Evolutionary conservation across 768 basidiomycete species (phyloP), one percentile per base, ranked within the genome.

Genomic region (Phanerochaete sordida): DNA sequence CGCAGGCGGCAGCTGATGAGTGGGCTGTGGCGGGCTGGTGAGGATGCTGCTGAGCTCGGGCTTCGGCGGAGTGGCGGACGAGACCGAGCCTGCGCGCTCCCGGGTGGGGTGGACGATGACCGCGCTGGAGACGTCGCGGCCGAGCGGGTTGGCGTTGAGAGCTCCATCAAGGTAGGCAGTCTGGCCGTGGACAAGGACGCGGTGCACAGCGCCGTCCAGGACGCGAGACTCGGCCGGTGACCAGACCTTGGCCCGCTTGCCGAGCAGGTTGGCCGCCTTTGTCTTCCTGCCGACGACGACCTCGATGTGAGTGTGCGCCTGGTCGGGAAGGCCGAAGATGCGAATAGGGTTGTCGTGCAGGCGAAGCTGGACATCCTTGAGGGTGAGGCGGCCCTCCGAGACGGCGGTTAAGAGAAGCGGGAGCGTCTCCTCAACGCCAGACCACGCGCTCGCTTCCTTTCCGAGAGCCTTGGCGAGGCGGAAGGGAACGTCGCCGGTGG

Each of bases 261-360:
- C 71, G 71, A 91, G 92, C 45, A 37, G 37, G 77, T 75, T 21
- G 81, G 78, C 58, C 79, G 81, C 43, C 21, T 57, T 66, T 2
- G 61, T 59, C 57, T 67, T 68, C 54, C 97, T 85, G 58, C 92
- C 91, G 27, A 97, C 77, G 63, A 95, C 92, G 47, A 99, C 92
- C 70, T 99, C 97, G 37, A 97, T 91, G 63, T 88, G 89, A 0
- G 95, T 94, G 61, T 93, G 83, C 5, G 82, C 69, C 69, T 93
- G 92, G 63, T 97, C 93, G 0, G 93, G 88, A 13, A 98, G 81
- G 33, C 88, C 88, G 70, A 98, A 97, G 70, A 99, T 98, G 43
- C 84, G 81, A 21, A 90, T 83, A 1, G 97, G 96, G 73, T 97
- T 98, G 68, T 98, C 95, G 70, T 94, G 87, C 19, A 98, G 72